Percentiles rank a stretch among this genome's conserved stretches.
phyloP scores from a whole-genome alignment of 148 eudicot genomes.

The Linanthus parryae region DNA sequence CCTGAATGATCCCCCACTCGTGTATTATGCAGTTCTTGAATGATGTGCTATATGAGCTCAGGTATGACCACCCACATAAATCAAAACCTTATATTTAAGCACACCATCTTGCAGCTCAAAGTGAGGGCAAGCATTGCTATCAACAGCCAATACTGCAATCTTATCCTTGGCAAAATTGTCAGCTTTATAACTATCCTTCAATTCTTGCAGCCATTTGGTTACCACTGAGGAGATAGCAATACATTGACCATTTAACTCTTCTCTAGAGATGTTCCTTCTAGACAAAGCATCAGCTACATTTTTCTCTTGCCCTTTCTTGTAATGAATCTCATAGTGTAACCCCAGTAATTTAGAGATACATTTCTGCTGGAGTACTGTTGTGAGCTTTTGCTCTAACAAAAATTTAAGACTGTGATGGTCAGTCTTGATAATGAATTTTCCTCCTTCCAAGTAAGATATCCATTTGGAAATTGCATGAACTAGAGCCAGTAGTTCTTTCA shows the following conservation, averaged over 20 bases:
- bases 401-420: not conserved
- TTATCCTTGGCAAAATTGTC: not conserved
- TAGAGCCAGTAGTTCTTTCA: not conserved
- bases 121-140: not conserved
- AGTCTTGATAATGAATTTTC: not conserved
- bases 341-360: constrained; percentile 5
- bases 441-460: not conserved
- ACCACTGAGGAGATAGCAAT: not conserved
- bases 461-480: not conserved
- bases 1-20: not conserved
- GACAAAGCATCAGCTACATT: not conserved
- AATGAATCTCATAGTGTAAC: not conserved
- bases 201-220: not conserved
- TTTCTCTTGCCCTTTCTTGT: not conserved
- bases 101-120: not conserved
- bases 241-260: not conserved
- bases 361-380: not conserved
- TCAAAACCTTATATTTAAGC: too few species aligned
- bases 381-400: not conserved
- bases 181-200: not conserved
- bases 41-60: not conserved
- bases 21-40: not conserved
- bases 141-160: not conserved
- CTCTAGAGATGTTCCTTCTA: not conserved
- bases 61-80: not conserved